These are phyloP conservation scores for Stentor roeselii DNA, from an alignment of 73 alveolate species.

Conservation along the genomic window DNA sequence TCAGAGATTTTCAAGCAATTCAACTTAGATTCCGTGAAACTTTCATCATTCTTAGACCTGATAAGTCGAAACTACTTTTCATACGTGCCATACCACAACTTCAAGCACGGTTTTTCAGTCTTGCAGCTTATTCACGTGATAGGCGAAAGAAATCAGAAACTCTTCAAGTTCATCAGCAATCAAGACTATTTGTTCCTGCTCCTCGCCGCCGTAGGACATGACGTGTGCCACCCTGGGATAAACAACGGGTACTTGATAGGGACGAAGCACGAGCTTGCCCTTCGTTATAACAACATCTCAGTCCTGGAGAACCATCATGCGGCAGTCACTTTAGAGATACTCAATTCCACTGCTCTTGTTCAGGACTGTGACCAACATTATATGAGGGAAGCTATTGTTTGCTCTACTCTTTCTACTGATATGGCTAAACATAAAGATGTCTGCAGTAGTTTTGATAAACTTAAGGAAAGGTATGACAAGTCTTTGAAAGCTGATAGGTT, in stretches of 20 bases:
- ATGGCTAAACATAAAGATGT: neutral
- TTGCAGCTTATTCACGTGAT: neutral
- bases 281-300: slow-evolving; percentile 43
- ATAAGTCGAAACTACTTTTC: neutral
- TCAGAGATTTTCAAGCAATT: neutral
- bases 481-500: neutral
- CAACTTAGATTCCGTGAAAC: neutral
- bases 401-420: neutral
- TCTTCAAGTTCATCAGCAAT: neutral
- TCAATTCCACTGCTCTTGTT: slow-evolving; percentile 38
- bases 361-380: neutral
- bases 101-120: neutral
- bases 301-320: slow-evolving; percentile 59
- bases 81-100: neutral
- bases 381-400: no score
- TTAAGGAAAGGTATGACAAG: neutral
- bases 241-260: slow-evolving; percentile 37
- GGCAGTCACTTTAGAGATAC: slow-evolving; percentile 74
- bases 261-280: slow-evolving; percentile 40
- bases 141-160: neutral
- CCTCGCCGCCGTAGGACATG: slow-evolving; percentile 36
- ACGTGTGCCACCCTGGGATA: slow-evolving; percentile 54
- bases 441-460: neutral
- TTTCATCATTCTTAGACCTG: neutral
- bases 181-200: neutral